Base-by-base conservation (phyloP, 305 asterid genomes). In the Striga hermonthica region DNA sequence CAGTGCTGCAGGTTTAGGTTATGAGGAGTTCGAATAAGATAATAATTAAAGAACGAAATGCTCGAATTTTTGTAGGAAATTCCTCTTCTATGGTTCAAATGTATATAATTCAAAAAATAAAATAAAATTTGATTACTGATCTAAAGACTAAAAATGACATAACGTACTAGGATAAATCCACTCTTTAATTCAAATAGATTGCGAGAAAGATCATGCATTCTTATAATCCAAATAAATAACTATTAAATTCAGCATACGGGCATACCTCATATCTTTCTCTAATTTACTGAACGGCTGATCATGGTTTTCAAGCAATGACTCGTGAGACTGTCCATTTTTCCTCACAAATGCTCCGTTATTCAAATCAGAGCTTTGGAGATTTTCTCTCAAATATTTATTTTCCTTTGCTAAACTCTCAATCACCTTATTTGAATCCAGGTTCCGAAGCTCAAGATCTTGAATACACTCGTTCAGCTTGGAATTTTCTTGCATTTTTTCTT, bases 261-360 rank as follows among this genome's bases (percentile, higher is more conserved):
- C 66, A 61, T 86, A 88, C 97, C 96, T 80, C 50, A 35, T 65
- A 79, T 82, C 73, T 57, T 74, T 78, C 73, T 73, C 84, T 15
- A 48, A 69, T 71, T 70, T 69, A 75, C 68, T 54, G 43, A 57
- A 66, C 62, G 80, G 64, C 60, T 49, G 54, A 43, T 39, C 52
- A 56, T 70, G 75, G 14, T 49, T 63, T 65, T 66, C 69, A 12
- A 14, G 40, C 12, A 55, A 57, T 82, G 41, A 69, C 64, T 76
- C 81, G 14, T 70, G 79, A 62, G 78, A 67, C 57, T 55, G 85
- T 70, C 81, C n/a, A n/a, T n/a, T n/a, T n/a, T n/a, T 22, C 31
- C 31, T 22, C 31, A 22, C 31, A 22, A 22, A 2, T 22, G 31
- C 88, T 67, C 72, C 74, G 60, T 74, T 73, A 39, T 78, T 75